Percentiles rank a stretch among this genome's conserved stretches.
Conservation (phyloP, 768 basidiomycete species). For the Hemileccinum impolitum region DNA sequence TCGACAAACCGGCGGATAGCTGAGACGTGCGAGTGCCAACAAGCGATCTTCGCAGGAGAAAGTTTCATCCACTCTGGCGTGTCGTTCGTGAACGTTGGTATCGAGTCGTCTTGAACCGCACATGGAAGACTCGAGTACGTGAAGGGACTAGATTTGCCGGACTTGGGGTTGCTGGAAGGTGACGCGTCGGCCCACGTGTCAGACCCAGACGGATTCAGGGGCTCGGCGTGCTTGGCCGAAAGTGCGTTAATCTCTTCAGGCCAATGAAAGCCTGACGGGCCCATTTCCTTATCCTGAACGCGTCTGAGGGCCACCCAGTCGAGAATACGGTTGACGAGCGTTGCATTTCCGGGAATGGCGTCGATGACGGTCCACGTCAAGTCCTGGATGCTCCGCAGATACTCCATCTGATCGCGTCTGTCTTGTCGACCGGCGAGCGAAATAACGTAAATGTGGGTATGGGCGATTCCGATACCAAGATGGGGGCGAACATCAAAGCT, state of each 20-base stretch:
- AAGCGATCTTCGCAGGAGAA: constrained; percentile 59
- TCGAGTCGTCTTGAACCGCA: constrained; percentile 39
- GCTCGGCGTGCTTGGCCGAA: constrained; percentile 5
- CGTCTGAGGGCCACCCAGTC: constrained; percentile 35
- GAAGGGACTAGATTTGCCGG: background rate
- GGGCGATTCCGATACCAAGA: constrained; percentile 36
- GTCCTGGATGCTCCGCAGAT: constrained; percentile 42
- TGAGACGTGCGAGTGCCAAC: constrained; percentile 67
- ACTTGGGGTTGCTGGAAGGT: constrained; percentile 1
- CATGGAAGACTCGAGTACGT: constrained; percentile 35
- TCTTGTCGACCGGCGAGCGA: constrained; percentile 57
- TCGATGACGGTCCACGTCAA: constrained; percentile 54
- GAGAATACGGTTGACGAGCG: constrained; percentile 40
- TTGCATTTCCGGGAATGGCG: constrained; percentile 41
- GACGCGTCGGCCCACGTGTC: constrained; percentile 17
- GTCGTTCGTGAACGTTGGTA: constrained; percentile 32
- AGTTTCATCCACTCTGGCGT: constrained; percentile 50
- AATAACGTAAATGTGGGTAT: constrained; percentile 48
- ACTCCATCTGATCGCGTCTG: constrained; percentile 57
- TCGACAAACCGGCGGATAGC: constrained; percentile 44
- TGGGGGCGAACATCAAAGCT: background rate
- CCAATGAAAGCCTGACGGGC: constrained; percentile 33
- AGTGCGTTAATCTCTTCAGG: constrained; percentile 35
- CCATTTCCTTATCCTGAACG: background rate
- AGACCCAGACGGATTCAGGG: constrained; percentile 16